Percentiles rank a stretch among this genome's conserved stretches.
phyloP scores from a whole-genome alignment of 78 protist genomes.

The Dictyostelium purpureum region DNA sequence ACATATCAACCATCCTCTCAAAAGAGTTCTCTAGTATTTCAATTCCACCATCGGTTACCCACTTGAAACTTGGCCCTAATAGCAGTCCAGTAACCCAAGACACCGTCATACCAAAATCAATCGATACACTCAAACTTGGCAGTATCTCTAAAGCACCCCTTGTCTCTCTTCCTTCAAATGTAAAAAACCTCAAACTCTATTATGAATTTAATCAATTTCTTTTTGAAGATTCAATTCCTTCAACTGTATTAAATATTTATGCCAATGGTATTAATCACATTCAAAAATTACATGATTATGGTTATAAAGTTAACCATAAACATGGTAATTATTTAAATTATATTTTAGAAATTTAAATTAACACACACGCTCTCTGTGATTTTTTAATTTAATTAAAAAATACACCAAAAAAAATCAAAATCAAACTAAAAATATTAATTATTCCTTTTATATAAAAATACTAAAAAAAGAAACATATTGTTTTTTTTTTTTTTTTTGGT shows the following conservation, averaged over 20 bases:
- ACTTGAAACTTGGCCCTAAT: neutral
- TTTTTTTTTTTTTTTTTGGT: no score
- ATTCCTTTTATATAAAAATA: no score
- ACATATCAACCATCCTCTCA: neutral
- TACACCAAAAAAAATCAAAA: no score
- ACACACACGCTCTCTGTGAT: no score
- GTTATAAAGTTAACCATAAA: conserved; percentile 4
- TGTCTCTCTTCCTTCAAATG: neutral
- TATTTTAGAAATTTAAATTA: no score
- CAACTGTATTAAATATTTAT: neutral
- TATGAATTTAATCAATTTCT: conserved; percentile 4
- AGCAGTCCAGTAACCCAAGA: neutral
- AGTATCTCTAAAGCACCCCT: neutral
- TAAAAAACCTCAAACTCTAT: neutral
- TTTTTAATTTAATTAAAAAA: no score
- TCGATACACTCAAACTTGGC: neutral
- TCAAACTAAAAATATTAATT: no score
- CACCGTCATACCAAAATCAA: neutral
- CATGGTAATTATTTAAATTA: neutral
- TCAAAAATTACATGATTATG: neutral
- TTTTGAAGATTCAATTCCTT: neutral
- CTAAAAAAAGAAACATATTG: no score
- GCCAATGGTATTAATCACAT: neutral
- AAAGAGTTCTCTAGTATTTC: neutral
- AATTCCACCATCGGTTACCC: conserved; percentile 3